phyloP scores from a whole-genome alignment of 805 yeast genomes.

The Barnettozyma pratensis region DNA sequence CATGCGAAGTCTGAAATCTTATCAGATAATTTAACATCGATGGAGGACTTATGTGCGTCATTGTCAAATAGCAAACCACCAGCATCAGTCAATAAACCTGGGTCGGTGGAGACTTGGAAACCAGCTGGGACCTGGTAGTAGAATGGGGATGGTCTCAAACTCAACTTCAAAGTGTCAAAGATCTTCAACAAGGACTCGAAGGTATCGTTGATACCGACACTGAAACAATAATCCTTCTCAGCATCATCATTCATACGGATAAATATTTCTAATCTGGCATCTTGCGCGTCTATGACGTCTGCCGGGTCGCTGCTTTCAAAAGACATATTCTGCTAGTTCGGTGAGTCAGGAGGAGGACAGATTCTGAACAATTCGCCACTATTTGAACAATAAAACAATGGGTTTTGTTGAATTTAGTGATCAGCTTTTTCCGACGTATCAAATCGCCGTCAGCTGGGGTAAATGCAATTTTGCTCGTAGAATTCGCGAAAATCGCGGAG shows the following conservation, averaged over 20 bases:
- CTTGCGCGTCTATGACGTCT: conserved; percentile 20
- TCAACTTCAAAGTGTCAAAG: conserved; percentile 63
- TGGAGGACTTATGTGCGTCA: conserved; percentile 42
- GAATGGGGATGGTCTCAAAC: conserved; percentile 76
- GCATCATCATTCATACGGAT: conserved; percentile 79
- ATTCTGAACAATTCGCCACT: too few relatives aligned
- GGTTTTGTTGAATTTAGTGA: neutral
- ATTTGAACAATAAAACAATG: too few relatives aligned
- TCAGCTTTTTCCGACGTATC: neutral
- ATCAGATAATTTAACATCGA: conserved; percentile 47
- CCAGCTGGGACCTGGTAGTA: conserved; percentile 60
- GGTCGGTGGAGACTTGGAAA: conserved; percentile 56
- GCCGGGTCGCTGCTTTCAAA: conserved; percentile 10
- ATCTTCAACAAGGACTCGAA: conserved; percentile 56
- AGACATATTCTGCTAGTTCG: conserved; percentile 1
- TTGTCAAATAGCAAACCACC: conserved; percentile 72
- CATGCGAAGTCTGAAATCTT: conserved; percentile 57
- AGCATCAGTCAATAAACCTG: conserved; percentile 78
- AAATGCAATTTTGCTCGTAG: neutral
- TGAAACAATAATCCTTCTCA: conserved; percentile 89
- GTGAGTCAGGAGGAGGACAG: neutral
- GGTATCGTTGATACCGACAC: conserved; percentile 52
- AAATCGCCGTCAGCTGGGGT: neutral
- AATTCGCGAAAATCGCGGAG: neutral
- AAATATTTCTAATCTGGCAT: conserved; percentile 26